Percentiles rank a stretch among this genome's conserved stretches.
Evolutionary conservation across 495 filamentous ascomycete species (phyloP).

Genomic region (Lichina pygmaea): DNA sequence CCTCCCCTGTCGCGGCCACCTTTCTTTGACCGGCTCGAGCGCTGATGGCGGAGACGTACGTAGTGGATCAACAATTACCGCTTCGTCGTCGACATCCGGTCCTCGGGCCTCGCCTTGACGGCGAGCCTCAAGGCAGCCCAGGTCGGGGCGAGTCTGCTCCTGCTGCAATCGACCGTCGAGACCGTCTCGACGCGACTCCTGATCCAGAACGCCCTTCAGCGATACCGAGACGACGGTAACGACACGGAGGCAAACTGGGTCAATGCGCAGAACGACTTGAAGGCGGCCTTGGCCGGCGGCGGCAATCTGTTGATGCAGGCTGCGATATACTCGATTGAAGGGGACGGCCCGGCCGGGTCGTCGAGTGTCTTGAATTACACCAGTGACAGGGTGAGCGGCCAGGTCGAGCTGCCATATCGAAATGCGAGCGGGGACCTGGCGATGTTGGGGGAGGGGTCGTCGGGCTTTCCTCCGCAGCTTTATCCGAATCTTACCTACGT

Average conservation of each 20-base stretch:
- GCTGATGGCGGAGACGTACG: not conserved
- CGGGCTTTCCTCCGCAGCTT: slow-evolving; percentile 37
- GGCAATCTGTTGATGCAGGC: slow-evolving; percentile 35
- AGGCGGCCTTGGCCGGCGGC: slow-evolving; percentile 25
- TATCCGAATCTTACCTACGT: slow-evolving; percentile 52
- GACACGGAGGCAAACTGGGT: slow-evolving; percentile 25
- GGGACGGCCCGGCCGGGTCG: slow-evolving; percentile 18
- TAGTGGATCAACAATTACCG: slow-evolving; percentile 48
- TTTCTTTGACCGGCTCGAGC: not conserved
- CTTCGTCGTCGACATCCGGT: slow-evolving; percentile 37
- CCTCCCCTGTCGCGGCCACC: not conserved
- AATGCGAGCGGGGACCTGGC: slow-evolving; percentile 27
- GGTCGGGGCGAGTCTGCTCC: slow-evolving; percentile 43
- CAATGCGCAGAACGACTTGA: slow-evolving; percentile 25
- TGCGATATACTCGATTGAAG: slow-evolving; percentile 34
- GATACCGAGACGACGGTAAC: slow-evolving; percentile 31
- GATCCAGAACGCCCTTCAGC: slow-evolving; percentile 30
- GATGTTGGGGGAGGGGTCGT: slow-evolving; percentile 25
- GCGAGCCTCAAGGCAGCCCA: slow-evolving; percentile 68
- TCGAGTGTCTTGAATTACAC: slow-evolving; percentile 34
- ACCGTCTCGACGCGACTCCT: slow-evolving; percentile 40
- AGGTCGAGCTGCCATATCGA: slow-evolving; percentile 27
- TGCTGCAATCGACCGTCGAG: slow-evolving; percentile 41
- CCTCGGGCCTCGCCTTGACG: slow-evolving; percentile 37
- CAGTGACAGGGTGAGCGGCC: slow-evolving; percentile 9